phyloP scores from a whole-genome alignment of 768 basidiomycete species.

The Clavulina sp. region DNA sequence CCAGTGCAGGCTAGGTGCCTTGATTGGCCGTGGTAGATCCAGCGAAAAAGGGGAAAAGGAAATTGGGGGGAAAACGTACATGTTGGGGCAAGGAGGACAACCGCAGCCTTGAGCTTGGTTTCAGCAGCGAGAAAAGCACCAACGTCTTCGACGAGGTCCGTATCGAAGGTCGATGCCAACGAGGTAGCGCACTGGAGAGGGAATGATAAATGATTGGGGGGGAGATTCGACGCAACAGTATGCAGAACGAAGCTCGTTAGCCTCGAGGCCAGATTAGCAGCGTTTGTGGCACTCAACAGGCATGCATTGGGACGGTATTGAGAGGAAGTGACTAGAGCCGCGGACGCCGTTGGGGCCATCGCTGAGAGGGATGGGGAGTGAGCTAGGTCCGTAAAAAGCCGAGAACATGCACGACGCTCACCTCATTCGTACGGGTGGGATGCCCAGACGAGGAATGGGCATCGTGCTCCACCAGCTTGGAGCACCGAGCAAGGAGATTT shows the following conservation, averaged over 20 bases:
- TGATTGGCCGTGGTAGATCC: too few relatives aligned
- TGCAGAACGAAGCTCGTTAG: conserved; percentile 14
- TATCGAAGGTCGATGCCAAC: conserved; percentile 58
- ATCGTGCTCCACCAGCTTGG: conserved; percentile 67
- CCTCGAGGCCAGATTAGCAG: not conserved
- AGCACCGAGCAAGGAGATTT: conserved; percentile 36
- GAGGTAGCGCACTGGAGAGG: too few relatives aligned
- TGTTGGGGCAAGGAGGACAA: conserved; percentile 59
- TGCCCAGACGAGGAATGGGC: conserved; percentile 40
- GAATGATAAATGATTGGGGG: too few relatives aligned
- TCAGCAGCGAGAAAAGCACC: conserved; percentile 51
- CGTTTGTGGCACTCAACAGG: conserved; percentile 33
- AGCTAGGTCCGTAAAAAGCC: too few relatives aligned
- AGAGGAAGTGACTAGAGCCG: not conserved
- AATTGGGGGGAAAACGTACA: too few relatives aligned
- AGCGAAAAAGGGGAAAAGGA: too few relatives aligned
- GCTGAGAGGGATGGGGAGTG: conserved; percentile 40
- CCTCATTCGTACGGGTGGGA: conserved; percentile 36
- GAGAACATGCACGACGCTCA: not conserved
- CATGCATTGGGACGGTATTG: conserved; percentile 28
- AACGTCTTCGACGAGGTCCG: conserved; percentile 40
- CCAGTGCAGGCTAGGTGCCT: too few relatives aligned
- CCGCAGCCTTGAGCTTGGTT: conserved; percentile 50
- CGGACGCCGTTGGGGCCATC: conserved; percentile 56
- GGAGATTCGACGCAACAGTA: conserved; percentile 18